Conservation (phyloP, 2,329 filamentous ascomycete species). For the Sarocladiaceae sp. region DNA sequence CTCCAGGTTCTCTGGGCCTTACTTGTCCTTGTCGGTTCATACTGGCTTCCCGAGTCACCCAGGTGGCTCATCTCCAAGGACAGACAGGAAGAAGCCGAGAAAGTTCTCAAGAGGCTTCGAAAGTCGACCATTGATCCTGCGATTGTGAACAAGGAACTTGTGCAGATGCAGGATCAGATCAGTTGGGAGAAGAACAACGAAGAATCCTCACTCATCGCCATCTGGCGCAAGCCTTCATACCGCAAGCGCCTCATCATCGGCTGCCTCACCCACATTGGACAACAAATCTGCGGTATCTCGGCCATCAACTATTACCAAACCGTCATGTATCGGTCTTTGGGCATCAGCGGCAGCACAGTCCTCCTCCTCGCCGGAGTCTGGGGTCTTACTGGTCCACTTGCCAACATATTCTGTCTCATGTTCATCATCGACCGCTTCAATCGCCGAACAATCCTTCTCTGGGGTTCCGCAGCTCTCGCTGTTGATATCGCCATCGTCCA, state of each 20-base stretch:
- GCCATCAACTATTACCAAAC: constrained; percentile 49
- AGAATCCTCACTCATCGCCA: constrained; percentile 46
- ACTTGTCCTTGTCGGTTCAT: constrained; percentile 11
- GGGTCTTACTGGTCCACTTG: not conserved
- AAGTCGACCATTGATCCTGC: not conserved
- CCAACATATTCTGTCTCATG: not conserved
- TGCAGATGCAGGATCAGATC: constrained; percentile 49
- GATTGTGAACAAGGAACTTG: constrained; percentile 43
- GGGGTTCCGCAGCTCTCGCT: constrained; percentile 24
- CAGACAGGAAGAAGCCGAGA: constrained; percentile 20
- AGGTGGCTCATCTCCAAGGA: constrained; percentile 27
- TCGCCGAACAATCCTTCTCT: constrained; percentile 28
- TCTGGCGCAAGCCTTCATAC: constrained; percentile 33
- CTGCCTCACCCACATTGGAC: constrained; percentile 33
- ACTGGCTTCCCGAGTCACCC: constrained; percentile 25
- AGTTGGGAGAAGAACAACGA: constrained; percentile 55
- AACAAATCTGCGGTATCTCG: constrained; percentile 39
- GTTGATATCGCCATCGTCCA: constrained; percentile 22
- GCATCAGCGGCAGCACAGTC: constrained; percentile 44
- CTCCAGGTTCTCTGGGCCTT: constrained; percentile 19
- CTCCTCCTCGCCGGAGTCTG: constrained; percentile 49
- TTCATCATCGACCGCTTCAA: constrained; percentile 33
- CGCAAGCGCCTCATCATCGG: constrained; percentile 45
- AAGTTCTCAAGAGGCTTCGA: not conserved
- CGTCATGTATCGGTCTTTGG: constrained; percentile 50